Evolutionary conservation across 768 basidiomycete genomes (phyloP).

Genomic region (Termitomyces bulborhizus): DNA sequence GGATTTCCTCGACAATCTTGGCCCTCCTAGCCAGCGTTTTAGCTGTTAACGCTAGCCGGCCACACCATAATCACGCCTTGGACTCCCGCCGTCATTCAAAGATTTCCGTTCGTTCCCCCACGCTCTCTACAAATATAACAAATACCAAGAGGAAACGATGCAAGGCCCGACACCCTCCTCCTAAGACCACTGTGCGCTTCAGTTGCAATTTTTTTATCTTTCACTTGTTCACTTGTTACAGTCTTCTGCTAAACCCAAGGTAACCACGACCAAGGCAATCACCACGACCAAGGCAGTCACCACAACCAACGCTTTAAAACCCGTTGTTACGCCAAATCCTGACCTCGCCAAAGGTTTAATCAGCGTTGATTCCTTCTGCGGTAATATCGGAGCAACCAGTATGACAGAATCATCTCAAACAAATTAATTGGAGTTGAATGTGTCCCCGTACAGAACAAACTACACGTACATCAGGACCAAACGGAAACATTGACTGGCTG

Average conservation of each 20-base stretch:
- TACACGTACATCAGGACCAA: constrained; percentile 52
- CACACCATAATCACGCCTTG: constrained; percentile 21
- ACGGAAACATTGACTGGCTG: constrained; percentile 68
- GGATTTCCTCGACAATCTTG: constrained; percentile 31
- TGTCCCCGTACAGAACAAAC: constrained; percentile 32
- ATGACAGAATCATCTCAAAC: constrained; percentile 10
- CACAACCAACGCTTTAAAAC: background rate
- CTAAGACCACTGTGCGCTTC: background rate
- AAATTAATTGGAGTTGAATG: background rate
- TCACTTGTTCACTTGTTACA: background rate
- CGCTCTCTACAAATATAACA: constrained; percentile 2
- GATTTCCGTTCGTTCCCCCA: constrained; percentile 25
- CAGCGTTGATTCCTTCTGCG: constrained; percentile 36
- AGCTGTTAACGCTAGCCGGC: constrained; percentile 25
- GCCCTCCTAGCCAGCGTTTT: constrained; percentile 30
- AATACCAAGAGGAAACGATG: constrained; percentile 14
- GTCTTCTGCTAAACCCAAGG: constrained; percentile 4
- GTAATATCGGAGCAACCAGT: constrained; percentile 46
- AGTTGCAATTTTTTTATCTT: background rate
- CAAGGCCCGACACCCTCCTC: constrained; percentile 11
- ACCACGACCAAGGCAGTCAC: background rate
- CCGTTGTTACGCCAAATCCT: constrained; percentile 5
- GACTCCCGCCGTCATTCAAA: constrained; percentile 28
- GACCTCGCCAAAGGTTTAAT: constrained; percentile 23
- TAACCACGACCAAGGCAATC: constrained; percentile 6